Conservation (phyloP, 2,329 filamentous ascomycete genomes). For the Aspergillus sp. region DNA sequence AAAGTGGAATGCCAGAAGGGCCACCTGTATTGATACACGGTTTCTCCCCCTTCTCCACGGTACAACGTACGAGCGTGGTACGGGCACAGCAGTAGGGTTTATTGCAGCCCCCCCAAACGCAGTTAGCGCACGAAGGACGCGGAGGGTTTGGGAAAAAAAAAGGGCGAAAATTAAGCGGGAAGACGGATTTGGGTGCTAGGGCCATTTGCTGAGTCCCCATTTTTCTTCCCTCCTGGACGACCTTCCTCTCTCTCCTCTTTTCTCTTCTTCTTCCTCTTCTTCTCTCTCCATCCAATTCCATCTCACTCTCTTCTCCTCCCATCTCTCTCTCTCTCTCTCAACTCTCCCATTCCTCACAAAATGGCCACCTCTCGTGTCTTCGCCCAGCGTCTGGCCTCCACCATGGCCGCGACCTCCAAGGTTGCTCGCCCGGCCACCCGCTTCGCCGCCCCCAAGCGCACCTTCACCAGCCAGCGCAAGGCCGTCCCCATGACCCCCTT, state of each 20-base stretch:
- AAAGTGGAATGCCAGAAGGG: conserved; percentile 20
- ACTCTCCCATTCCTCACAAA: conserved; percentile 65
- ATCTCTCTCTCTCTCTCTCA: conserved; percentile 14
- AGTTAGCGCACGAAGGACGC: conserved; percentile 36
- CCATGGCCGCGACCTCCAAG: conserved; percentile 73
- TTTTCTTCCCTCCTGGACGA: conserved; percentile 39
- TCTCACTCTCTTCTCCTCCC: conserved; percentile 27
- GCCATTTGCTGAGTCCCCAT: conserved; percentile 35
- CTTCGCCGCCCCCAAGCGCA: conserved; percentile 71
- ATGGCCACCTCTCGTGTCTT: conserved; percentile 80
- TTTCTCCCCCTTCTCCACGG: conserved; percentile 7
- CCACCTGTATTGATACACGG: conserved; percentile 12
- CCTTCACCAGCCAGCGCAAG: conserved; percentile 55
- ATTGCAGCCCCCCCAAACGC: conserved; percentile 11
- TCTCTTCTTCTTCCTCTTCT: conserved; percentile 31
- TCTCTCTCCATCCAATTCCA: conserved; percentile 23
- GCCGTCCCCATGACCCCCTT: conserved; percentile 56
- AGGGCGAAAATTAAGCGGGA: conserved; percentile 44
- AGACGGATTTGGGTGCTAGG: conserved; percentile 42
- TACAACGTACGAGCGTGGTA: background rate
- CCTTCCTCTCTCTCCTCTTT: conserved; percentile 29
- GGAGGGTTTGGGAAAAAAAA: conserved; percentile 34
- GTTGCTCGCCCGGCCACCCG: conserved; percentile 77
- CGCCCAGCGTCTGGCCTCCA: conserved; percentile 73
- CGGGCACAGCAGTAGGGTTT: conserved; percentile 14